These are phyloP conservation scores for Vaccinium vitisidaea DNA, from an alignment of 148 eudicot genomes.

Conservation along the genomic window DNA sequence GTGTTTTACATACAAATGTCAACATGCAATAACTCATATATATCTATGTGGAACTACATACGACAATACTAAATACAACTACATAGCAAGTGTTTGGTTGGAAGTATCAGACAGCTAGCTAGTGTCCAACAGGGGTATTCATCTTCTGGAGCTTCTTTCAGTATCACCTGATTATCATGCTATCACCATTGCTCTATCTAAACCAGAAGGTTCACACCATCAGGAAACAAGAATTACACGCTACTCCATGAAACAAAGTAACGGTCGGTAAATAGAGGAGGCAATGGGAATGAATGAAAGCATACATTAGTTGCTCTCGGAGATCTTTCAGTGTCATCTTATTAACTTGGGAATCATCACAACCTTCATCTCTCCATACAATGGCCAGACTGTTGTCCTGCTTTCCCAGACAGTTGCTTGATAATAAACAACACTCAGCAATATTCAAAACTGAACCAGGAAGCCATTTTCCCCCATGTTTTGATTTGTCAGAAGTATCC, in stretches of 20 bases:
- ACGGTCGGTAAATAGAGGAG: neutral
- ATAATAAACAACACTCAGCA: conserved; percentile 71
- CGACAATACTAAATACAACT: no score
- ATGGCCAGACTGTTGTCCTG: conserved; percentile 59
- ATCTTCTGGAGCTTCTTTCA: neutral
- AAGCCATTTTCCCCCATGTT: conserved; percentile 83
- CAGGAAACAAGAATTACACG: neutral
- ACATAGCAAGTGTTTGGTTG: no score
- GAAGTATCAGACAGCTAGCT: no score
- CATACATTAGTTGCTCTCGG: conserved; percentile 83
- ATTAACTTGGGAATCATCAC: conserved; percentile 49
- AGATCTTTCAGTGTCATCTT: conserved; percentile 59
- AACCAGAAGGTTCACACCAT: neutral
- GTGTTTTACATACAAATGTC: no score
- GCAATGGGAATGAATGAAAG: neutral
- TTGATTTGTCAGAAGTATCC: conserved; percentile 63
- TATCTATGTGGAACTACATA: no score
- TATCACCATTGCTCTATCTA: neutral
- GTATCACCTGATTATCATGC: neutral
- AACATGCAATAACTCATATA: no score
- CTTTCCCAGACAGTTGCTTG: conserved; percentile 50
- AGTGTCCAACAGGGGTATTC: no score
- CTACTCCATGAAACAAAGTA: neutral
- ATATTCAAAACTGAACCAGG: conserved; percentile 83
- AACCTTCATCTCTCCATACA: conserved; percentile 74